Conservation (phyloP, 1,284 basidiomycete genomes). For the Cryptococcus amylolentus region DNA sequence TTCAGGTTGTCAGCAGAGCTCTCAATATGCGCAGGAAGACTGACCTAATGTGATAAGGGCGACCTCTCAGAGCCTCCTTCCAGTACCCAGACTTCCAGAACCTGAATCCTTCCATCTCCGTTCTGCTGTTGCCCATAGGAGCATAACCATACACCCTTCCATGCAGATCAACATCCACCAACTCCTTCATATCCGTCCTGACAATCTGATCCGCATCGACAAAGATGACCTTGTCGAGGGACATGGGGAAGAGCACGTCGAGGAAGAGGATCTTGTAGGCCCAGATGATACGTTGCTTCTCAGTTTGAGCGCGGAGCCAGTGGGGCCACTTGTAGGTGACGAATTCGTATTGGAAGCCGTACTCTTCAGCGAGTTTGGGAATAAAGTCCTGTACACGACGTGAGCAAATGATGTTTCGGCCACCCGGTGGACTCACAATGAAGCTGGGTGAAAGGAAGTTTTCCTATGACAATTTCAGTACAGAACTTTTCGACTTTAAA, state of each 20-base stretch:
- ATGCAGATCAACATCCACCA: conserved; percentile 84
- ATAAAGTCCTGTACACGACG: conserved; percentile 72
- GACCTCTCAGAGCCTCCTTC: conserved; percentile 74
- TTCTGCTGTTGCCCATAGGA: conserved; percentile 93
- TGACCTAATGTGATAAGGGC: conserved; percentile 88
- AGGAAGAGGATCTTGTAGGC: conserved; percentile 99
- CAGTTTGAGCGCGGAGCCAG: conserved; percentile 92
- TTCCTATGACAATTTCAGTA: conserved; percentile 47
- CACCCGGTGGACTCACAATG: conserved; percentile 58
- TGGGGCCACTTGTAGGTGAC: conserved; percentile 99
- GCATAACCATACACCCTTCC: conserved; percentile 92
- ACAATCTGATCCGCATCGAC: conserved; percentile 98
- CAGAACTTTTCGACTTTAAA: not conserved
- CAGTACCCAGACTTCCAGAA: conserved; percentile 98
- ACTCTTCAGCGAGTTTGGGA: conserved; percentile 82
- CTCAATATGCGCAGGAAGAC: conserved; percentile 12
- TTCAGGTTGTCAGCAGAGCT: not conserved
- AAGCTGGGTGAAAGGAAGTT: conserved; percentile 98
- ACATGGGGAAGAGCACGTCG: conserved; percentile 97
- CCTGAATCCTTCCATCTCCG: conserved; percentile 93
- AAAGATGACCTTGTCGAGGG: conserved; percentile 96
- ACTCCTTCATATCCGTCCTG: conserved; percentile 86
- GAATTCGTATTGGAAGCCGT: conserved; percentile 88
- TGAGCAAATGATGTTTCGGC: not conserved
- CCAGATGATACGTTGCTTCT: conserved; percentile 98